Evolutionary conservation across 2,329 filamentous ascomycete species (phyloP).

Genomic region (Arthroderma sp.): DNA sequence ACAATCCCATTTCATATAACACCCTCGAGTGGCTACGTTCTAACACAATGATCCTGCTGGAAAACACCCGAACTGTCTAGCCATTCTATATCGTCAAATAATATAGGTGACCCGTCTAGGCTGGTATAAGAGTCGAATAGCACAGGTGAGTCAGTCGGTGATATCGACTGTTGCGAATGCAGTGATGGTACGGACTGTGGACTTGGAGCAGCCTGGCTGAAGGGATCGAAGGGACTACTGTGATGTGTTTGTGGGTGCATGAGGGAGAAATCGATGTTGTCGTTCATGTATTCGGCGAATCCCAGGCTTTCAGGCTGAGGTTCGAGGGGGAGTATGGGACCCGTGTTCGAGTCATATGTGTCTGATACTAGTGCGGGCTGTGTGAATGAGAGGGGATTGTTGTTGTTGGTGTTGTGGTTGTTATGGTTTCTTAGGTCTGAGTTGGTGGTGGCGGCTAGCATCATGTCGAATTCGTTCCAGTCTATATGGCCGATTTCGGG

Average conservation of each 20-base stretch:
- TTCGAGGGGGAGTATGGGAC: constrained; percentile 5
- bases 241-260: constrained; percentile 2
- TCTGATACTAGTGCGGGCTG: not conserved
- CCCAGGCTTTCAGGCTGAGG: constrained; percentile 4
- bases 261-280: constrained; percentile 8
- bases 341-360: not conserved
- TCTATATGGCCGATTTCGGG: constrained; percentile 5
- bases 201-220: not conserved
- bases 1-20: not conserved
- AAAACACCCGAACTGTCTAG: constrained; percentile 7
- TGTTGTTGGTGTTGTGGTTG: not conserved
- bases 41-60: not conserved
- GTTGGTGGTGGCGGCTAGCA: constrained; percentile 18
- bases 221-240: not conserved
- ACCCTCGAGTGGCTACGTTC: not conserved
- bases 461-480: constrained; percentile 27
- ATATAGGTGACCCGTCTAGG: constrained; percentile 7
- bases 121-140: constrained; percentile 7
- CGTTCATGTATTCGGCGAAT: constrained; percentile 9
- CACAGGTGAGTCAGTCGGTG: constrained; percentile 9
- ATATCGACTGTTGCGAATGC: constrained; percentile 9
- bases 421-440: not conserved
- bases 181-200: constrained; percentile 8
- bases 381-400: not conserved
- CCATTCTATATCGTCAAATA: constrained; percentile 11